A percentile compares a stretch with the other conserved stretches of the same genome.
Evolutionary conservation across 202 grass and related monocot genomes (phyloP).

Genomic region (Hordeum pubiflorum): DNA sequence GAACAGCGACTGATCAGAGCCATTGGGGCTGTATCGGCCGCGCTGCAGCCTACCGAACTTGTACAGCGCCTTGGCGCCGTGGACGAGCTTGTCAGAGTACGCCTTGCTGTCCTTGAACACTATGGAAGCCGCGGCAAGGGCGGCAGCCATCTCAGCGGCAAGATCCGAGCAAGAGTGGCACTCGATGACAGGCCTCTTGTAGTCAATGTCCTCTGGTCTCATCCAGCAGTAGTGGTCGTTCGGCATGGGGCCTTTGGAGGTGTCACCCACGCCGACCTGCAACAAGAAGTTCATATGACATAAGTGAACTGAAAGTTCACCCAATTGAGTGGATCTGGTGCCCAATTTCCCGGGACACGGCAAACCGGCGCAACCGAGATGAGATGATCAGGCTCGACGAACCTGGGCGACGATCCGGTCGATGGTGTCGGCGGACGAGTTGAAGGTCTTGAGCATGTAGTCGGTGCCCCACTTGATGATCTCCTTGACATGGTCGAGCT

Average conservation of each 20-base stretch:
- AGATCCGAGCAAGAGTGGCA: slow-evolving; percentile 83
- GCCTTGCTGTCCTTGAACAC: slow-evolving; percentile 89
- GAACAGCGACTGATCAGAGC: slow-evolving; percentile 74
- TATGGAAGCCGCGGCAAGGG: slow-evolving; percentile 76
- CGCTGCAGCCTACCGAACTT: slow-evolving; percentile 63
- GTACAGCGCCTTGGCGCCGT: slow-evolving; percentile 72
- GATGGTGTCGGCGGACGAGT: slow-evolving; percentile 79
- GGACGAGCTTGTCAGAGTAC: slow-evolving; percentile 77
- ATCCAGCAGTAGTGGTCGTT: slow-evolving; percentile 93
- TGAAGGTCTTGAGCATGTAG: slow-evolving; percentile 92
- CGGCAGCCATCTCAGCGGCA: slow-evolving; percentile 74
- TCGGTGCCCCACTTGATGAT: slow-evolving; percentile 80
- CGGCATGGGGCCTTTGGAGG: slow-evolving; percentile 54
- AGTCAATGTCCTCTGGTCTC: slow-evolving; percentile 77
- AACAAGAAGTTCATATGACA: slow-evolving; percentile 15
- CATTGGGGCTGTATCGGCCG: slow-evolving; percentile 63
- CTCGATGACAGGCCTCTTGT: slow-evolving; percentile 62
- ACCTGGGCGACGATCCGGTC: slow-evolving; percentile 79
- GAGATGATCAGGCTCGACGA: not conserved
- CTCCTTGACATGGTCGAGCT: slow-evolving; percentile 75
- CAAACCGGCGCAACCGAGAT: not conserved
- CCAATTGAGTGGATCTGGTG: slow-evolving; percentile 7
- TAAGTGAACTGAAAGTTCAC: slow-evolving; percentile 9
- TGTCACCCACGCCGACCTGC: slow-evolving; percentile 75
- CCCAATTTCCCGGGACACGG: not conserved